Percentiles rank a stretch among this genome's conserved stretches.
phyloP scores from a whole-genome alignment of 108 stramenopile genomes.

The Pseudonitzschia delicatissima region DNA sequence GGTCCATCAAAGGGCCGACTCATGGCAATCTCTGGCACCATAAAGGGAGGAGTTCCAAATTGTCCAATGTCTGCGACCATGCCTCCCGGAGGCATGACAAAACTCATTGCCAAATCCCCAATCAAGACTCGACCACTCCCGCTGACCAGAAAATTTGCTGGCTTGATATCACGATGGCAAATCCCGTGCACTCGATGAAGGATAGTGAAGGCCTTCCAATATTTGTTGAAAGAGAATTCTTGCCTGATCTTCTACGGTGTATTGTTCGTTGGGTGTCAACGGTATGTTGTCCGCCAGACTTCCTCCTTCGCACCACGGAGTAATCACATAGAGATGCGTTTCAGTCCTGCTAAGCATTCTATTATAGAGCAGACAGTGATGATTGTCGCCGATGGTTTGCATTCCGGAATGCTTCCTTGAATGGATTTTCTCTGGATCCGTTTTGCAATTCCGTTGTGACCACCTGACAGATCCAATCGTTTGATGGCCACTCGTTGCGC shows the following conservation, averaged over 20 bases:
- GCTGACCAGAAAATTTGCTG: constrained; percentile 53
- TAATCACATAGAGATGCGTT: constrained; percentile 50
- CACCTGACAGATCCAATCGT: constrained; percentile 12
- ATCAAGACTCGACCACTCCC: constrained; percentile 22
- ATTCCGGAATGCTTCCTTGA: constrained; percentile 34
- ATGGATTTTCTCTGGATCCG: constrained; percentile 33
- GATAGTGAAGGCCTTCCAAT: constrained; percentile 25
- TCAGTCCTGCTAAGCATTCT: constrained; percentile 37
- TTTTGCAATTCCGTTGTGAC: constrained; percentile 20
- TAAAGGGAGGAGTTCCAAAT: constrained; percentile 59
- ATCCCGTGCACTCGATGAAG: constrained; percentile 23
- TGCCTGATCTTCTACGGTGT: constrained; percentile 6
- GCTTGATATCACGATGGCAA: constrained; percentile 52
- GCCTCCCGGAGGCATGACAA: constrained; percentile 45
- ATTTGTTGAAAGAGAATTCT: constrained; percentile 45
- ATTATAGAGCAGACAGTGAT: constrained; percentile 20
- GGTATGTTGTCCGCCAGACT: constrained; percentile 1
- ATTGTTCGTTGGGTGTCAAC: not conserved
- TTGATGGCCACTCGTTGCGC: constrained; percentile 32
- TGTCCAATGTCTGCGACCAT: constrained; percentile 30
- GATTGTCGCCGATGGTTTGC: constrained; percentile 28
- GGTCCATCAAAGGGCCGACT: constrained; percentile 54
- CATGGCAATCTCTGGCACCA: constrained; percentile 47
- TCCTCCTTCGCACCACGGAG: constrained; percentile 38
- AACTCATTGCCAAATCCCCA: constrained; percentile 63